These are phyloP conservation scores for Verticillium albo-atrum DNA, from an alignment of 2,329 filamentous ascomycete genomes.

Conservation along the genomic window DNA sequence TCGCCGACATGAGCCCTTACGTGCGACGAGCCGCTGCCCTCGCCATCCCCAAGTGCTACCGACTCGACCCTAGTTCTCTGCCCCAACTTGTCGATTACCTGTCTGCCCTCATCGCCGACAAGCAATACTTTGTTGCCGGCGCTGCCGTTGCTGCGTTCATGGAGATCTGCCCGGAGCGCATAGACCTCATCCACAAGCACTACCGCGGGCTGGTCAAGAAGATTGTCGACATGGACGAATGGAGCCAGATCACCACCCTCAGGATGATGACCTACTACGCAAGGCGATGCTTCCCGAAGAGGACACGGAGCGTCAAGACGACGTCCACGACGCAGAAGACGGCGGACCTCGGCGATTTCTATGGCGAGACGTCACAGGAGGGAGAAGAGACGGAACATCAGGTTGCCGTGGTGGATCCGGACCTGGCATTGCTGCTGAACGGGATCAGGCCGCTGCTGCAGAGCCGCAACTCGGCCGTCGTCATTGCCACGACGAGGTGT, in stretches of 20 bases:
- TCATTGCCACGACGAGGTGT: slow-evolving; percentile 79
- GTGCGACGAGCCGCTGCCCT: slow-evolving; percentile 90
- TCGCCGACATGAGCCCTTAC: slow-evolving; percentile 88
- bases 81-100: slow-evolving; percentile 84
- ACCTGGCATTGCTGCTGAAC: slow-evolving; percentile 76
- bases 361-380: slow-evolving; percentile 55
- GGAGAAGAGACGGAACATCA: slow-evolving; percentile 42
- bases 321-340: slow-evolving; percentile 9
- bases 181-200: slow-evolving; percentile 87
- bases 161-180: slow-evolving; percentile 80
- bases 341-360: slow-evolving; percentile 66
- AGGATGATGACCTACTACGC: slow-evolving; percentile 80
- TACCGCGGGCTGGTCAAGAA: slow-evolving; percentile 84
- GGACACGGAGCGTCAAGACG: slow-evolving; percentile 51
- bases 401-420: slow-evolving; percentile 67
- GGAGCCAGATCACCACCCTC: slow-evolving; percentile 84
- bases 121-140: slow-evolving; percentile 94
- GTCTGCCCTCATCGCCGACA: slow-evolving; percentile 74
- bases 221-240: slow-evolving; percentile 98
- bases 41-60: slow-evolving; percentile 93
- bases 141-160: slow-evolving; percentile 86
- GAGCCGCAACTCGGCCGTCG: slow-evolving; percentile 88
- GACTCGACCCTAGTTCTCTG: slow-evolving; percentile 78
- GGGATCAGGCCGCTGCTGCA: slow-evolving; percentile 80
- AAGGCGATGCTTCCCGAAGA: slow-evolving; percentile 78